These are phyloP conservation scores for Naganishia sp. DNA, from an alignment of 1,284 basidiomycete genomes.

Conservation along the genomic window DNA sequence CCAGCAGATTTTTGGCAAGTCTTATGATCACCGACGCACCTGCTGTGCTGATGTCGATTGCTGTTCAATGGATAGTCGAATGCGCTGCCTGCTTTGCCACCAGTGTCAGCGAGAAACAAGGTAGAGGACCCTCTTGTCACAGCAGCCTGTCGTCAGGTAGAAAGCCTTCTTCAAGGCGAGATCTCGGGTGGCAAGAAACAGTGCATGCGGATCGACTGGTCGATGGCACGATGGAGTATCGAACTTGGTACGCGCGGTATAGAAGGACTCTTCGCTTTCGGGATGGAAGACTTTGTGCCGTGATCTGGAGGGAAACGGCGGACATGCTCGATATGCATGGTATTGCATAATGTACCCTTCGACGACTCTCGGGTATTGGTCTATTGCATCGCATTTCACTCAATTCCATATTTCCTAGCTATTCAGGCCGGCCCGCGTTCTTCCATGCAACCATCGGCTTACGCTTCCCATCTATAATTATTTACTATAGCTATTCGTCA, in stretches of 20 bases:
- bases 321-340: too few species aligned
- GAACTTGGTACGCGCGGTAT: not conserved
- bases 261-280: slow-evolving; percentile 8
- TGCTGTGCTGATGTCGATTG: not conserved
- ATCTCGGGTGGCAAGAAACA: not conserved
- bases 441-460: too few species aligned
- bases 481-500: too few species aligned
- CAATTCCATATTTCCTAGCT: too few species aligned
- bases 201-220: slow-evolving; percentile 13
- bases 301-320: too few species aligned
- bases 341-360: too few species aligned
- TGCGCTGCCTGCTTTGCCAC: slow-evolving; percentile 5
- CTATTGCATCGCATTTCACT: not conserved
- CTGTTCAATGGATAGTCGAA: not conserved
- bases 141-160: slow-evolving; percentile 12
- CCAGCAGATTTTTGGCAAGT: slow-evolving; percentile 22
- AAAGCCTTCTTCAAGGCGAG: slow-evolving; percentile 8
- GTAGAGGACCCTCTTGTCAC: not conserved
- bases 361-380: too few species aligned
- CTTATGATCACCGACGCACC: not conserved
- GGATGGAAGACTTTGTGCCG: slow-evolving; percentile 1
- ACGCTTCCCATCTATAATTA: too few species aligned
- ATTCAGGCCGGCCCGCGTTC: too few species aligned
- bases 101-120: not conserved
- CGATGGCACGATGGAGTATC: not conserved